Evolutionary conservation across 768 basidiomycete species (phyloP).

Genomic region (Tricholoma matsutake): DNA sequence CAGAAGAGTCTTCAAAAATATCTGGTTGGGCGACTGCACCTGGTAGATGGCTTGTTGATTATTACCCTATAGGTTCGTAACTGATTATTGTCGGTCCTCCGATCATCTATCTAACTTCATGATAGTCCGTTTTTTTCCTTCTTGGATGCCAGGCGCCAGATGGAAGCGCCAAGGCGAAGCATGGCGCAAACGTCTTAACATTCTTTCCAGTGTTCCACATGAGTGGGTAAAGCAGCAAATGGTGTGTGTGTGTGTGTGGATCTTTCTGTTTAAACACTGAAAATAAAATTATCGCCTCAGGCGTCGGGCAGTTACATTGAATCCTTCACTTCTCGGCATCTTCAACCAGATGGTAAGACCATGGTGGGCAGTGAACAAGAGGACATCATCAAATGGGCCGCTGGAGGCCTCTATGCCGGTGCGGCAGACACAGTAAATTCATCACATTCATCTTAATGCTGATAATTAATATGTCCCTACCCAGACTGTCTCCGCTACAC

Average conservation of each 20-base stretch:
- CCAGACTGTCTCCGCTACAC: slow-evolving; percentile 48
- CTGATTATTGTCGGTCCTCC: background rate
- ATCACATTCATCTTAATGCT: background rate
- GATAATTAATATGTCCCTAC: background rate
- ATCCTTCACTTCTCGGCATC: slow-evolving; percentile 43
- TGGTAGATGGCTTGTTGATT: slow-evolving; percentile 44
- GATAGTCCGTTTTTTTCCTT: slow-evolving; percentile 47
- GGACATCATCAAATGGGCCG: slow-evolving; percentile 47
- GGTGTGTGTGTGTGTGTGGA: slow-evolving; percentile 23
- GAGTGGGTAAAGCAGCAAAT: slow-evolving; percentile 46
- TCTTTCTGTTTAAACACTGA: background rate
- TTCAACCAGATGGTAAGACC: slow-evolving; percentile 24
- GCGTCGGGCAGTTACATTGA: slow-evolving; percentile 28
- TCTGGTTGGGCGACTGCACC: slow-evolving; percentile 38
- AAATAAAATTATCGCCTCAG: slow-evolving; percentile 19
- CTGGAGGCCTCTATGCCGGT: slow-evolving; percentile 49
- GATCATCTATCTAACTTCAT: background rate
- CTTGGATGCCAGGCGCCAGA: slow-evolving; percentile 44
- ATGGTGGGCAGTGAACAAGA: slow-evolving; percentile 33
- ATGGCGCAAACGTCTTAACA: slow-evolving; percentile 36
- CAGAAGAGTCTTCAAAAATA: slow-evolving; percentile 38
- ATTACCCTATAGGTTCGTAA: slow-evolving; percentile 35
- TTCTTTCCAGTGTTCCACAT: slow-evolving; percentile 38
- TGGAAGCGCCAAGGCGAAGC: slow-evolving; percentile 45
- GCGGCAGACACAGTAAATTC: slow-evolving; percentile 39